Base-by-base conservation (phyloP, 2,329 filamentous ascomycete genomes). In the Cryphonectria radicalis region DNA sequence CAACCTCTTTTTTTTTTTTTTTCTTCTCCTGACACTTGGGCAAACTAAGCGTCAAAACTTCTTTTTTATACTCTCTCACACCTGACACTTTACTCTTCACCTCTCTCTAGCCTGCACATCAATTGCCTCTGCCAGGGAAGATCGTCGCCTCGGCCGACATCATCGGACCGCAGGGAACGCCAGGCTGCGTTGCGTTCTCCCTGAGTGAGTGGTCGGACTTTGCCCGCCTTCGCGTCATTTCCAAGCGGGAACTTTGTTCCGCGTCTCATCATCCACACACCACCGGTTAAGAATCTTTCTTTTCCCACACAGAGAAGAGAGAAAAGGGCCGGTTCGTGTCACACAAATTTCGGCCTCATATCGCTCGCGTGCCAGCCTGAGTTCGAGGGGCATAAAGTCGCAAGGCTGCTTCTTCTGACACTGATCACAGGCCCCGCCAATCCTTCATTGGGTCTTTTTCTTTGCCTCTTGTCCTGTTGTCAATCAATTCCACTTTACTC, bases 211-310 rank as follows among this genome's bases (percentile, higher is more conserved):
- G 40, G 40, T 28, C 42, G 35, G 62, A 17, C 22, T 65, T 53
- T 13, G 17, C 25, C 42, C 25, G 10, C 19, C 42, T 53, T 25
- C 40, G 19, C 43, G 43, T 65, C 42, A 65, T 32, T 19, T 28
- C 25, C 28, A 32, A 22, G 40, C 43, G 63, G 63, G 63, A 46
- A 46, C 32, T 65, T 46, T 28, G 8, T 28, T 65, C 63, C 63
- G 63, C 63, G 40, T 28, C 53, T 55, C 55, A 42, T 53, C 14
- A n/a, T 28, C 28, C 28, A 28, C 63, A 43, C 37, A 64, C 37
- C 59, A 37, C 35, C 32, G 32, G 32, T 17, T 3, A n/a, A 17
- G 17, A 37, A 6, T 35, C 25, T 32, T 37, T 28, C 28, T 28
- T 28, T 28, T 28, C 28, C 2, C 28, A 28, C 28, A 28, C 28